Percentiles rank a stretch among this genome's conserved stretches.
phyloP scores from a whole-genome alignment of 345 rosid species.

The Gossypioides kirkii region DNA sequence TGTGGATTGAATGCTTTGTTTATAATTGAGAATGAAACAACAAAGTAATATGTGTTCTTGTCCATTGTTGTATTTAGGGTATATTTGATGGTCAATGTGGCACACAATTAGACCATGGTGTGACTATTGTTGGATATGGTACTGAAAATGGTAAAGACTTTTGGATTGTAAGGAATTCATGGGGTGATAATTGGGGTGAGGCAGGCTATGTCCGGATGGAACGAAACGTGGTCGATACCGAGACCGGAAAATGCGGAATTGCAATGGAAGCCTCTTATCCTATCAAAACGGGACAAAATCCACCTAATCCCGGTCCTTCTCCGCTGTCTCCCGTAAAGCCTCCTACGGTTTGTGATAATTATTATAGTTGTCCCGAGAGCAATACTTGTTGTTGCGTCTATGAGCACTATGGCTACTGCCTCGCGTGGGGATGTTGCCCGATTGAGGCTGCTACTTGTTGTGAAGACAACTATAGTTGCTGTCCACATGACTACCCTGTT shows the following conservation, averaged over 20 bases:
- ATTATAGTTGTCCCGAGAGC: slow-evolving; percentile 61
- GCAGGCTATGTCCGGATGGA: slow-evolving; percentile 70
- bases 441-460: slow-evolving; percentile 85
- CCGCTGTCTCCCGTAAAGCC: slow-evolving; percentile 86
- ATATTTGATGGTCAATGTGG: slow-evolving; percentile 73
- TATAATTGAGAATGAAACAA: background rate
- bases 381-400: slow-evolving; percentile 82
- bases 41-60: too few species aligned
- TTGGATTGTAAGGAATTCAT: slow-evolving; percentile 84
- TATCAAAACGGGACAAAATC: slow-evolving; percentile 68
- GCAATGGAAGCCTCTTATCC: slow-evolving; percentile 87
- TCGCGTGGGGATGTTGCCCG: slow-evolving; percentile 94
- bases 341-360: slow-evolving; percentile 63
- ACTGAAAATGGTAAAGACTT: slow-evolving; percentile 66
- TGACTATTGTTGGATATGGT: slow-evolving; percentile 84
- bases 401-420: slow-evolving; percentile 57
- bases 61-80: slow-evolving; percentile 39
- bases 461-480: slow-evolving; percentile 71
- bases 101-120: slow-evolving; percentile 80
- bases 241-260: slow-evolving; percentile 80
- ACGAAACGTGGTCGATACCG: slow-evolving; percentile 33
- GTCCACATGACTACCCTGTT: slow-evolving; percentile 82
- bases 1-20: background rate
- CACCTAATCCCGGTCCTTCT: slow-evolving; percentile 93
- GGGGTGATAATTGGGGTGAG: slow-evolving; percentile 90